Conservation (phyloP, 2,329 filamentous ascomycete species). For the Colletotrichum limetticola region DNA sequence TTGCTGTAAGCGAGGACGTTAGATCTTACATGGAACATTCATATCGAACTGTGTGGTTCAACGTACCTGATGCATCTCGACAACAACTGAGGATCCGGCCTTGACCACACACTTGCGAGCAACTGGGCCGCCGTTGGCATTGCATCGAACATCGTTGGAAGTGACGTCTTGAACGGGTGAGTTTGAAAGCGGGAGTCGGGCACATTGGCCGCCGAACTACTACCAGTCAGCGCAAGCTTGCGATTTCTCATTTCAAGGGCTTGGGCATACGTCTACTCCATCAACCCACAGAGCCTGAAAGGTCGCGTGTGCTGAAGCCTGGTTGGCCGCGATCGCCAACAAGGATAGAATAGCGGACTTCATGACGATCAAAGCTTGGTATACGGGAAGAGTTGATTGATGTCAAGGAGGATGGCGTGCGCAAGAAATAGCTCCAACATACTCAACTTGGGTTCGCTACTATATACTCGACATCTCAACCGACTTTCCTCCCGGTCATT, state of each 20-base stretch:
- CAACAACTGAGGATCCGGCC: constrained; percentile 51
- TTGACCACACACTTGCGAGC: constrained; percentile 57
- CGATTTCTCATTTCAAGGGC: neutral
- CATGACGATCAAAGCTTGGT: constrained; percentile 42
- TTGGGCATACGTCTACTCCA: constrained; percentile 48
- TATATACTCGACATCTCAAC: constrained; percentile 8
- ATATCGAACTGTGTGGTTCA: too few species aligned
- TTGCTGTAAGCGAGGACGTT: constrained; percentile 41
- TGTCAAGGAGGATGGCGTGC: neutral
- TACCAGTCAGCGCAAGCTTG: constrained; percentile 28
- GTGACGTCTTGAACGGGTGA: constrained; percentile 53
- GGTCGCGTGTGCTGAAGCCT: constrained; percentile 58
- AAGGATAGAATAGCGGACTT: constrained; percentile 47
- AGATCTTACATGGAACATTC: neutral
- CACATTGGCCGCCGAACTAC: constrained; percentile 31
- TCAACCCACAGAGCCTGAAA: constrained; percentile 62
- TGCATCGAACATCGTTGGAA: constrained; percentile 54
- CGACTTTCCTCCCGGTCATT: neutral
- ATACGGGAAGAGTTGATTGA: neutral
- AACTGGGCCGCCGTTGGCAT: constrained; percentile 48
- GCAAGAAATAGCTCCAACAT: neutral
- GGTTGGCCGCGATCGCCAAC: constrained; percentile 46
- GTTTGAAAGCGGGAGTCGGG: constrained; percentile 44
- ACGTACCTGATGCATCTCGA: constrained; percentile 59
- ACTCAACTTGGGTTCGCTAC: neutral